These are phyloP conservation scores for Ceratocystiopsis brevicomis DNA, from an alignment of 2,329 filamentous ascomycete species.

Conservation along the genomic window DNA sequence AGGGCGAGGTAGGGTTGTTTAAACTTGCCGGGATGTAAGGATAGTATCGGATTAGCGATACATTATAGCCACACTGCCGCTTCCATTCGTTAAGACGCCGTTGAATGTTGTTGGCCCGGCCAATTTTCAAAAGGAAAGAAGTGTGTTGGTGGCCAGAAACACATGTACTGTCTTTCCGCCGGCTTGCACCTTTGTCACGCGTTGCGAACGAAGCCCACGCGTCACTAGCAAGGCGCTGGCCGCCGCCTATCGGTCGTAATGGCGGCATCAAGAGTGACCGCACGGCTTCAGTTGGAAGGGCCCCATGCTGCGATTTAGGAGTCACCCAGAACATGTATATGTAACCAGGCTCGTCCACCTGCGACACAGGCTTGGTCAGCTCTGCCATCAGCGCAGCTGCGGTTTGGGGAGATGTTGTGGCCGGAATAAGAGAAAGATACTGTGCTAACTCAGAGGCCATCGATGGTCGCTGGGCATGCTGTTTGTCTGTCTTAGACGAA, in stretches of 20 bases:
- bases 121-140: conserved; percentile 39
- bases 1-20: too few species aligned
- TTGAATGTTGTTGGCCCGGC: conserved; percentile 63
- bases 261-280: conserved; percentile 37
- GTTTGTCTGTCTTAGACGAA: background rate
- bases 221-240: conserved; percentile 32
- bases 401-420: conserved; percentile 44
- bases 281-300: conserved; percentile 38
- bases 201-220: conserved; percentile 31
- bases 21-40: conserved; percentile 45
- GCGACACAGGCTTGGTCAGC: conserved; percentile 54
- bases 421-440: conserved; percentile 51
- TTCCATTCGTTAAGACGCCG: conserved; percentile 84
- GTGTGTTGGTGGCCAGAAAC: too few species aligned
- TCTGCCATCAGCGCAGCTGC: conserved; percentile 57
- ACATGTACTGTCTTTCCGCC: too few species aligned
- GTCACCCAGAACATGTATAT: conserved; percentile 99
- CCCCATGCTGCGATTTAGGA: conserved; percentile 35
- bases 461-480: conserved; percentile 8
- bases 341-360: conserved; percentile 64
- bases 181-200: too few species aligned
- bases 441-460: conserved; percentile 19
- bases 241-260: conserved; percentile 18
- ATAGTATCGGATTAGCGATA: conserved; percentile 81
- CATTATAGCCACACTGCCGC: conserved; percentile 74